phyloP scores from a whole-genome alignment of 2,329 filamentous ascomycete genomes.

The Cytospora chrysosperma region DNA sequence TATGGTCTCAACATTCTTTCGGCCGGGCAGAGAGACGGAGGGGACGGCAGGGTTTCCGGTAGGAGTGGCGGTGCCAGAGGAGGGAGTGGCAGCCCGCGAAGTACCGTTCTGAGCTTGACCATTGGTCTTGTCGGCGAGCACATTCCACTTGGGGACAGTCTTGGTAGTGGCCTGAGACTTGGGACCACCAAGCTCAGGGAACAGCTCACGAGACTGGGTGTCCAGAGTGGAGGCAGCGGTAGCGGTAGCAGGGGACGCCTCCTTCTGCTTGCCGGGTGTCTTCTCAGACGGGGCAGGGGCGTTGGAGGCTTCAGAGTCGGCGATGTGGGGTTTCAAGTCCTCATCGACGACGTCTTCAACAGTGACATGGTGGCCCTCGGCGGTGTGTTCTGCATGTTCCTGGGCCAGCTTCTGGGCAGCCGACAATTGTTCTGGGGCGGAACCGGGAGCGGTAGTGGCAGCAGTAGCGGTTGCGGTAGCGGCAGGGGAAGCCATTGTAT shows the following conservation, averaged over 20 bases:
- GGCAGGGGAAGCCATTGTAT: constrained; percentile 43
- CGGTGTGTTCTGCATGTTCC: constrained; percentile 52
- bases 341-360: constrained; percentile 83
- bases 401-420: constrained; percentile 63
- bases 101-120: constrained; percentile 55
- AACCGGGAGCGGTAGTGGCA: constrained; percentile 20
- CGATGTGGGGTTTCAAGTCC: constrained; percentile 47
- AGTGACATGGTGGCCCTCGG: constrained; percentile 55
- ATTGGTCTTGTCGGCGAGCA: constrained; percentile 52
- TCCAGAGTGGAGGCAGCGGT: constrained; percentile 58
- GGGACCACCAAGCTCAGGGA: constrained; percentile 79
- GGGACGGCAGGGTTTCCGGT: constrained; percentile 43
- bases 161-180: constrained; percentile 66
- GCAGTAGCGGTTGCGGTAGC: constrained; percentile 28
- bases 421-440: constrained; percentile 44
- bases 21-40: constrained; percentile 75
- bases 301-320: constrained; percentile 45
- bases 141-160: constrained; percentile 74
- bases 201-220: constrained; percentile 84
- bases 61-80: constrained; percentile 55
- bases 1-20: constrained; percentile 70
- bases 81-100: constrained; percentile 63
- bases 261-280: constrained; percentile 67
- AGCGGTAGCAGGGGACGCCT: constrained; percentile 17
- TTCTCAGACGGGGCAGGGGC: constrained; percentile 58